Evolutionary conservation across 257 asterid species (phyloP).

Genomic region (Fraxinus pennsylvanica): DNA sequence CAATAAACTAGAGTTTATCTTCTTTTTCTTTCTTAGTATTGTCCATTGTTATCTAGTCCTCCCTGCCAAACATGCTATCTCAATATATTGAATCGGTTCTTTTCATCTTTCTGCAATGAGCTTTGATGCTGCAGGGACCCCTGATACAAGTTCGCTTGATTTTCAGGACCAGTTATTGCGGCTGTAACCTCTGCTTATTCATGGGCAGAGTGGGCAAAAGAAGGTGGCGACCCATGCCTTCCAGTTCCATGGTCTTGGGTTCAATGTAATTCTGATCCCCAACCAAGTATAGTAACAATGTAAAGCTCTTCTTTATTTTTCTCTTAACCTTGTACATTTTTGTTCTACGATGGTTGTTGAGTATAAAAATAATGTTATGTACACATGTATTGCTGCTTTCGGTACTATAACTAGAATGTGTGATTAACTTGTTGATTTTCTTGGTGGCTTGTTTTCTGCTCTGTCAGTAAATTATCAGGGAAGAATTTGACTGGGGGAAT

Average conservation of each 20-base stretch:
- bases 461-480: constrained; percentile 73
- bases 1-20: neutral
- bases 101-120: neutral
- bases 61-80: neutral
- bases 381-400: constrained; percentile 12
- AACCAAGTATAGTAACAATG: constrained; percentile 74
- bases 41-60: neutral
- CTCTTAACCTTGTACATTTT: neutral
- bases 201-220: constrained; percentile 72
- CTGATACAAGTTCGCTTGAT: constrained; percentile 21
- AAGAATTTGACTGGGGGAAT: constrained; percentile 65
- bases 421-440: constrained; percentile 3
- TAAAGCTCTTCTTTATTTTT: constrained; percentile 35
- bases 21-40: neutral
- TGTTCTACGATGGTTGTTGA: neutral
- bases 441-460: constrained; percentile 12
- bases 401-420: neutral
- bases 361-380: neutral
- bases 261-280: constrained; percentile 73
- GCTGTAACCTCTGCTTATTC: constrained; percentile 46
- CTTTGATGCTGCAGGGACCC: neutral
- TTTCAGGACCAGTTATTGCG: constrained; percentile 69
- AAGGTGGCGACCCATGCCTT: constrained; percentile 97
- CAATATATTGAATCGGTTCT: neutral
- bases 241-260: constrained; percentile 98